Evolutionary conservation across 2,329 filamentous ascomycete species (phyloP).

Genomic region (Paecilomyces niveus): DNA sequence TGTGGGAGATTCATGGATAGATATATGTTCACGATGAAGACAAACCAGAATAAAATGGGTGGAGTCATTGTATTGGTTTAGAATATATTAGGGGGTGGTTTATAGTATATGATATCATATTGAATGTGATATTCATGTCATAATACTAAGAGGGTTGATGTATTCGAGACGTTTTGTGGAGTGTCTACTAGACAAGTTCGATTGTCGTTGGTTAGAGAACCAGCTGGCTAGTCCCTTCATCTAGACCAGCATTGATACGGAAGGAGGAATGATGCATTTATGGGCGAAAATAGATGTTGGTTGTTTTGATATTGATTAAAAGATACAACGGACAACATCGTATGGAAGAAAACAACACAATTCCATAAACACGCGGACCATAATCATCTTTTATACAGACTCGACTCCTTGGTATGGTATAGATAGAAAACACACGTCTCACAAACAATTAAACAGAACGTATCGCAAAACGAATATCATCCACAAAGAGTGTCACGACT

Average conservation of each 20-base stretch:
- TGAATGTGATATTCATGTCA: too few relatives aligned
- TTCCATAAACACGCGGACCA: background rate
- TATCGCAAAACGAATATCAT: background rate
- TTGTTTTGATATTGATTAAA: too few relatives aligned
- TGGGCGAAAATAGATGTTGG: too few relatives aligned
- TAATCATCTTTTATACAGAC: background rate
- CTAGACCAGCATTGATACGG: too few relatives aligned
- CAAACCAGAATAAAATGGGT: background rate
- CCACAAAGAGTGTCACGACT: background rate
- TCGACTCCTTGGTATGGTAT: background rate
- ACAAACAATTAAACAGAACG: background rate
- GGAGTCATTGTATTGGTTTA: background rate
- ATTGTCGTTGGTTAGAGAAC: too few relatives aligned
- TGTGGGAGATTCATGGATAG: slow-evolving; percentile 80
- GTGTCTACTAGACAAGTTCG: too few relatives aligned
- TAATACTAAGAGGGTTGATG: too few relatives aligned
- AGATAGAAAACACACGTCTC: background rate
- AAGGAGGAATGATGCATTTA: too few relatives aligned
- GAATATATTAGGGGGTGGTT: too few relatives aligned
- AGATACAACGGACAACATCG: background rate
- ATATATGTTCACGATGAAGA: background rate
- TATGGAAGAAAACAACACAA: background rate
- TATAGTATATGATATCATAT: too few relatives aligned
- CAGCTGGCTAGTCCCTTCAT: too few relatives aligned
- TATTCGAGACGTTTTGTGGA: too few relatives aligned